Base-by-base conservation (phyloP, 345 rosid genomes). In the Salix viminalis region DNA sequence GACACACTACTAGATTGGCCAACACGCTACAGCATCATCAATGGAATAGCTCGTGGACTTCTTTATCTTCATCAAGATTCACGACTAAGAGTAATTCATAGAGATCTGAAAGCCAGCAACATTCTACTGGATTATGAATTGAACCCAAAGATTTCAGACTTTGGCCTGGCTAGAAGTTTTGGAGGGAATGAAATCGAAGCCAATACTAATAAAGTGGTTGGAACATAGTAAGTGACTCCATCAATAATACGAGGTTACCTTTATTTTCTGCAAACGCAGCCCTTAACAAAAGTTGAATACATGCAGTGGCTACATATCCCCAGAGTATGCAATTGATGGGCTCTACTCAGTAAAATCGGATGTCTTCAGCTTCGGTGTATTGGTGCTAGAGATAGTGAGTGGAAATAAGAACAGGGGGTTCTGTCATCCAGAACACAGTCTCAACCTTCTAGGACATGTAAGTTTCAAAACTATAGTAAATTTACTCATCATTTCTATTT, bases 41-140 rank as follows among this genome's bases (percentile, higher is more conserved):
- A 62, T 28, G 76, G 69, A 14, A 73, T 73, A 23, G 76, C 69
- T 24, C 18, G 69, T 2, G 69, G 76, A 26, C 69, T 61, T 58
- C 60, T 82, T 21, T 85, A 87, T 78, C 85, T 87, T n/a, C 62
- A 56, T 24, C 62, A 56, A 9, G 74, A 52, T 61, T 73, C 68
- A n/a, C 62, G 69, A 0, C 46, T 73, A 7, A 41, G 76, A 42
- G 46, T 73, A 32, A 73, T 73, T 60, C 68, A 73, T 42, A 61
- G 69, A 41, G 76, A 73, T 39, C 68, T 73, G 23, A 73, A 73
- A 26, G 76, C 76, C 15, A 12, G 58, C 23, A 73, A 73, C 5
- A 56, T 52, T 34, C 34, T 71, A n/a, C 30, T 71, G 1, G 65
- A 52, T 21, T 2, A 52, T 19, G 32, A 54, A 26, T 24, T 71